These are phyloP conservation scores for Teunomyces pallodes DNA, from an alignment of 805 yeast genomes.

Conservation along the genomic window DNA sequence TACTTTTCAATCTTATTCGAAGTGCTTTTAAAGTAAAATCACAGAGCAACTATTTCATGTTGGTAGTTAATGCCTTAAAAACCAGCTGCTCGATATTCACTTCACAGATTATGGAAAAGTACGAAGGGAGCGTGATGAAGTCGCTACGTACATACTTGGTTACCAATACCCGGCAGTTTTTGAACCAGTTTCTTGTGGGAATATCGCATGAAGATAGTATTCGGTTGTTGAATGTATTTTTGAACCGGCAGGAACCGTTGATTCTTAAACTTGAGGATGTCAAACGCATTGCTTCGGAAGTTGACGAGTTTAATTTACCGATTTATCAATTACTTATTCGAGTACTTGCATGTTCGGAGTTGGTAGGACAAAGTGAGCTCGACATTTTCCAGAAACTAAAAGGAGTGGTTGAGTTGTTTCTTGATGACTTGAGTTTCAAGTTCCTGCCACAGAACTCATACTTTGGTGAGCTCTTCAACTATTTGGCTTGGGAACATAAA, in stretches of 20 bases:
- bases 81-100: slow-evolving; percentile 3
- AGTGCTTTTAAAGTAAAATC: slow-evolving; percentile 11
- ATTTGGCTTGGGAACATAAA: slow-evolving; percentile 29
- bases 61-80: slow-evolving; percentile 12
- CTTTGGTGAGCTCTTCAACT: slow-evolving; percentile 40
- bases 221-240: slow-evolving; percentile 15
- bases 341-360: slow-evolving; percentile 16
- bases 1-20: slow-evolving; percentile 13
- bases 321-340: slow-evolving; percentile 28
- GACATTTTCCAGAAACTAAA: slow-evolving; percentile 13
- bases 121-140: slow-evolving; percentile 8
- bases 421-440: slow-evolving; percentile 23
- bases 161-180: slow-evolving; percentile 16
- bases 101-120: slow-evolving; percentile 4
- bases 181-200: slow-evolving; percentile 19
- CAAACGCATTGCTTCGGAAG: slow-evolving; percentile 7
- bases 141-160: slow-evolving; percentile 14
- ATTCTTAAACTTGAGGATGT: slow-evolving; percentile 15
- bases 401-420: slow-evolving; percentile 11
- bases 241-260: slow-evolving; percentile 2
- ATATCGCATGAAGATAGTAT: slow-evolving; percentile 16
- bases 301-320: slow-evolving; percentile 38
- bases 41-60: slow-evolving; percentile 10
- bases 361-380: slow-evolving; percentile 4
- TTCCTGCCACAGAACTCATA: slow-evolving; percentile 31